Conservation (phyloP, 306 rosid species). For the Aeschynomene evenia region DNA sequence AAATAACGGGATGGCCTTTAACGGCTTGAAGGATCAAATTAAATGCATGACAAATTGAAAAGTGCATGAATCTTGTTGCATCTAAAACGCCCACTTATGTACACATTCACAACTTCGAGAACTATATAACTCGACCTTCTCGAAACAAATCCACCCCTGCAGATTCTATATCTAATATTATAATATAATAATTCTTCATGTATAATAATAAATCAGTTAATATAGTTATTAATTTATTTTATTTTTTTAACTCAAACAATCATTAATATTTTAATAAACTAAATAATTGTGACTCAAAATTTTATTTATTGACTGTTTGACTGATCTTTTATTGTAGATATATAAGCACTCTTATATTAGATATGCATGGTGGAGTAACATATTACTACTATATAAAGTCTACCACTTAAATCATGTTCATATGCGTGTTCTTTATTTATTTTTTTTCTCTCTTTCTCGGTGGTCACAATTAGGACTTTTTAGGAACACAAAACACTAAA, state of each 20-base stretch:
- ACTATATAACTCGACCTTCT: constrained; percentile 8
- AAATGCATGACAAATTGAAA: constrained; percentile 4
- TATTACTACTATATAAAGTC: constrained; percentile 21
- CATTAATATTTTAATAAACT: too few species aligned
- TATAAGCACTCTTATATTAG: too few species aligned
- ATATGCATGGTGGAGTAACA: too few species aligned
- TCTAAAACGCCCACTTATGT: constrained; percentile 32
- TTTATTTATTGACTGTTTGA: too few species aligned
- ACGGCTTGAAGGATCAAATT: constrained; percentile 16
- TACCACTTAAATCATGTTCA: constrained; percentile 8
- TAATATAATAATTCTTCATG: too few species aligned
- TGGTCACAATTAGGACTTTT: neutral
- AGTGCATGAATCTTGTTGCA: constrained; percentile 56
- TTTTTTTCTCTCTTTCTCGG: neutral
- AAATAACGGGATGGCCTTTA: neutral
- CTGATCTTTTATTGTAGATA: too few species aligned
- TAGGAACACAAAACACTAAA: neutral
- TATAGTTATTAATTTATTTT: too few species aligned
- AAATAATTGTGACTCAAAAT: too few species aligned
- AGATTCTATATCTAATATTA: too few species aligned
- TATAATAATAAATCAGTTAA: too few species aligned
- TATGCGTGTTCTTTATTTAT: neutral
- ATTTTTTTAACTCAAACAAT: too few species aligned
- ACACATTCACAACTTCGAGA: constrained; percentile 34
- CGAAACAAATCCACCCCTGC: neutral